phyloP scores from a whole-genome alignment of 805 yeast species.

The Lachancea dasiensis region DNA sequence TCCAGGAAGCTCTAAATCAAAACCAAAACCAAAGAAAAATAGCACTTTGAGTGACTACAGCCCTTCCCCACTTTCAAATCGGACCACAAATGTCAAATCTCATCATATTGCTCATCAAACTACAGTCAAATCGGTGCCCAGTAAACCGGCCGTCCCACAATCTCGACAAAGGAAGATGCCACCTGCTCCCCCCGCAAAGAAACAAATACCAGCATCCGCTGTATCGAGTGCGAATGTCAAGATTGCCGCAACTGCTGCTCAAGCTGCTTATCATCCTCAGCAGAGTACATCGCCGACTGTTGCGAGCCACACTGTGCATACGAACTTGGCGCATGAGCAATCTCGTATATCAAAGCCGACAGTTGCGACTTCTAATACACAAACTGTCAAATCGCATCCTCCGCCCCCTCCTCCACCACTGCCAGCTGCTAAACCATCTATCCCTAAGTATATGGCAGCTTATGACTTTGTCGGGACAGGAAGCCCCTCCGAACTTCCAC shows the following conservation, averaged over 20 bases:
- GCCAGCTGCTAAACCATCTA: conserved; percentile 51
- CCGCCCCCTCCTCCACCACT: conserved; percentile 79
- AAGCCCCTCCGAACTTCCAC: conserved; percentile 71
- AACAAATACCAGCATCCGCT: conserved; percentile 22
- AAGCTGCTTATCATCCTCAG: conserved; percentile 31
- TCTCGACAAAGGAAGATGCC: conserved; percentile 12
- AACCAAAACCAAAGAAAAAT: conserved; percentile 66
- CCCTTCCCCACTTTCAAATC: neutral
- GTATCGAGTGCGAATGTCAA: conserved; percentile 22
- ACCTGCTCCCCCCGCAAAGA: conserved; percentile 18
- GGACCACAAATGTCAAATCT: neutral
- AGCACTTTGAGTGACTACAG: conserved; percentile 13
- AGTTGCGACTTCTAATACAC: conserved; percentile 13
- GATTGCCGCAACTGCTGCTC: conserved; percentile 39
- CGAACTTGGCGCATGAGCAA: neutral
- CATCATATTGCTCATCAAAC: neutral
- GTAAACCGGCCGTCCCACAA: conserved; percentile 14
- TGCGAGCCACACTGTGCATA: conserved; percentile 8
- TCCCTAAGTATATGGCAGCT: conserved; percentile 77
- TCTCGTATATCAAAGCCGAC: conserved; percentile 12
- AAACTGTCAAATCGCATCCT: conserved; percentile 31
- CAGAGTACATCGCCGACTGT: conserved; percentile 11
- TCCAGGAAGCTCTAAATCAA: conserved; percentile 66
- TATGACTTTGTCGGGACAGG: conserved; percentile 88
- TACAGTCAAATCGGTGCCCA: conserved; percentile 12